phyloP scores from a whole-genome alignment of 1,284 basidiomycete genomes.

The Trichosporon sp. region DNA sequence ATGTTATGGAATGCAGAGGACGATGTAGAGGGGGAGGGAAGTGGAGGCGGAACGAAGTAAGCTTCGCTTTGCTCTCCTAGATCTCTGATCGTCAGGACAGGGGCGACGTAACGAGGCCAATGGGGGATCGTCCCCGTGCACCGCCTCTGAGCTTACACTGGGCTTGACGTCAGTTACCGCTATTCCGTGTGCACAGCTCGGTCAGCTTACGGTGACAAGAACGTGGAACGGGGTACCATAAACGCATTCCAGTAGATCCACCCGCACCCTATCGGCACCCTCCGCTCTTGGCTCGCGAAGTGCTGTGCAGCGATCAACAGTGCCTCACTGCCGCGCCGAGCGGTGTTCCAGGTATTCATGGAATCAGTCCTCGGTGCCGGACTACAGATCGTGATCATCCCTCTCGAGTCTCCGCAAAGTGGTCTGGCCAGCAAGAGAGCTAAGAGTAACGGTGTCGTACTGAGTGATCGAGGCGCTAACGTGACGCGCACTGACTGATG shows the following conservation, averaged over 20 bases:
- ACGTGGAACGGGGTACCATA: background rate
- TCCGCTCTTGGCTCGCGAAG: background rate
- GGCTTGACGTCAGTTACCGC: background rate
- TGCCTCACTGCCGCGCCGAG: background rate
- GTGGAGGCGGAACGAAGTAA: slow-evolving; percentile 11
- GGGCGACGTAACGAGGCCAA: background rate
- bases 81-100: slow-evolving; percentile 8
- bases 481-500: no score
- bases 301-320: background rate
- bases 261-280: no score
- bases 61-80: background rate
- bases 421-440: no score
- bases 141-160: background rate
- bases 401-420: no score
- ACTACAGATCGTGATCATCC: no score
- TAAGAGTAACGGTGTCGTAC: no score
- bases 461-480: no score
- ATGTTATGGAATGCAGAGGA: background rate
- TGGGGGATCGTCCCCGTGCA: background rate
- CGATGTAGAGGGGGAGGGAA: background rate
- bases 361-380: no score
- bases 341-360: no score
- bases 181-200: background rate
- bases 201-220: no score
- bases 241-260: slow-evolving; percentile 1